Percentiles rank a stretch among this genome's conserved stretches.
Evolutionary conservation across 2,329 filamentous ascomycete genomes (phyloP).

Genomic region (Cercospora sp.): DNA sequence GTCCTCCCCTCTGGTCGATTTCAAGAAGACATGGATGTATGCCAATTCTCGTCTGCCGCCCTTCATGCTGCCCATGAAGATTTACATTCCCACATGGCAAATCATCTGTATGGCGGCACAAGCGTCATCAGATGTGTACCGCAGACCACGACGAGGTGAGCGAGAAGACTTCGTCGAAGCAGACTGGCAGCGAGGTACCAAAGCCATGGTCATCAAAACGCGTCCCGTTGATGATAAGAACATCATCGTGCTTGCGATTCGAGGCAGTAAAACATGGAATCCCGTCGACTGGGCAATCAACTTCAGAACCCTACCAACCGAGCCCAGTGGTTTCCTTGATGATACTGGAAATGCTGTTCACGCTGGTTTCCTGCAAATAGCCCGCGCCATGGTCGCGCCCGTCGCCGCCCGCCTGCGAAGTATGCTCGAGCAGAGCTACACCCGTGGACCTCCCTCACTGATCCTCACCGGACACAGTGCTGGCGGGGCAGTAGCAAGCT

Average conservation of each 20-base stretch:
- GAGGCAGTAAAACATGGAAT: slow-evolving; percentile 65
- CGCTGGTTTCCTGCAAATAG: slow-evolving; percentile 74
- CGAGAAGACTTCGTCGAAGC: slow-evolving; percentile 68
- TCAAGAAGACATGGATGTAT: slow-evolving; percentile 71
- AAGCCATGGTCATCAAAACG: slow-evolving; percentile 82
- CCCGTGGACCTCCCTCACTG: slow-evolving; percentile 65
- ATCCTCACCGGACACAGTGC: slow-evolving; percentile 85
- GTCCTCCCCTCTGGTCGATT: slow-evolving; percentile 28
- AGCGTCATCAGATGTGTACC: slow-evolving; percentile 75
- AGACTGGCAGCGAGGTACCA: slow-evolving; percentile 72
- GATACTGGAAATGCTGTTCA: slow-evolving; percentile 77
- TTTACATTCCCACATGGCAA: slow-evolving; percentile 74
- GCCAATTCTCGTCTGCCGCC: slow-evolving; percentile 72
- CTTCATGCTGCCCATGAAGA: slow-evolving; percentile 64
- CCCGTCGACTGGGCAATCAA: slow-evolving; percentile 89
- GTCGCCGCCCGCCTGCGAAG: slow-evolving; percentile 69
- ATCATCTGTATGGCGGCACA: slow-evolving; percentile 76
- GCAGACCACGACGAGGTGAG: slow-evolving; percentile 62
- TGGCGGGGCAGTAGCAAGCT: slow-evolving; percentile 76
- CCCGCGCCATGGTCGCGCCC: slow-evolving; percentile 70
- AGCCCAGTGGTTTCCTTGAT: slow-evolving; percentile 71
- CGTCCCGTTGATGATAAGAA: slow-evolving; percentile 75
- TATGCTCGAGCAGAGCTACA: slow-evolving; percentile 70
- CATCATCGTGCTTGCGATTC: slow-evolving; percentile 79
- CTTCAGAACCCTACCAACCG: slow-evolving; percentile 65